These are phyloP conservation scores for Ettlia oleoabundans DNA, from an alignment of 139 green algal genomes.

Conservation along the genomic window DNA sequence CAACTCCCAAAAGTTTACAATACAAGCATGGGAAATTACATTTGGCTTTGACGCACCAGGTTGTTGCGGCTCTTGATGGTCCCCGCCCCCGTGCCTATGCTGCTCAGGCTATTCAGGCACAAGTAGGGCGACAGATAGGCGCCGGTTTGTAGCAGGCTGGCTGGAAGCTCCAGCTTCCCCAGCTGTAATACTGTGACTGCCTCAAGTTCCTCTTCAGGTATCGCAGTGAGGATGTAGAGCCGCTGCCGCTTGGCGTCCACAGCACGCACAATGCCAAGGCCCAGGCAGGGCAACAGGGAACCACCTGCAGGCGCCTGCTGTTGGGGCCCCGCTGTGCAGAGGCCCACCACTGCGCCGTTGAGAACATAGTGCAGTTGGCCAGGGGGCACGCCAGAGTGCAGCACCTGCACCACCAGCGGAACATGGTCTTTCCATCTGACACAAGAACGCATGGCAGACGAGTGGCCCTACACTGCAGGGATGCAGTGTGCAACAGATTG, in stretches of 20 bases:
- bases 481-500: no score
- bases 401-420: constrained; percentile 12
- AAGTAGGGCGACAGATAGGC: constrained; percentile 61
- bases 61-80: constrained; percentile 73
- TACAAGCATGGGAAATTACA: constrained; percentile 1
- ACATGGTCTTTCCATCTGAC: no score
- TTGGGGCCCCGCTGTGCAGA: constrained; percentile 35
- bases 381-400: constrained; percentile 43
- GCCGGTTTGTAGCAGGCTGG: constrained; percentile 58
- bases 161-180: constrained; percentile 73
- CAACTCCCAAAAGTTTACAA: no score
- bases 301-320: background rate
- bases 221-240: constrained; percentile 71
- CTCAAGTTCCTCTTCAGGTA: constrained; percentile 46
- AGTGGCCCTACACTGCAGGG: no score
- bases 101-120: constrained; percentile 61
- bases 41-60: constrained; percentile 49
- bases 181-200: constrained; percentile 60
- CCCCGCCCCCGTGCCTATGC: constrained; percentile 67
- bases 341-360: constrained; percentile 77
- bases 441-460: no score
- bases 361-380: constrained; percentile 55
- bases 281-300: constrained; percentile 61
- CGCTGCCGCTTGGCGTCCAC: constrained; percentile 51
- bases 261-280: constrained; percentile 73